Percentiles rank a stretch among this genome's conserved stretches.
These are phyloP conservation scores for Claviceps africana DNA, from an alignment of 2,329 filamentous ascomycete genomes.

Conservation along the genomic window DNA sequence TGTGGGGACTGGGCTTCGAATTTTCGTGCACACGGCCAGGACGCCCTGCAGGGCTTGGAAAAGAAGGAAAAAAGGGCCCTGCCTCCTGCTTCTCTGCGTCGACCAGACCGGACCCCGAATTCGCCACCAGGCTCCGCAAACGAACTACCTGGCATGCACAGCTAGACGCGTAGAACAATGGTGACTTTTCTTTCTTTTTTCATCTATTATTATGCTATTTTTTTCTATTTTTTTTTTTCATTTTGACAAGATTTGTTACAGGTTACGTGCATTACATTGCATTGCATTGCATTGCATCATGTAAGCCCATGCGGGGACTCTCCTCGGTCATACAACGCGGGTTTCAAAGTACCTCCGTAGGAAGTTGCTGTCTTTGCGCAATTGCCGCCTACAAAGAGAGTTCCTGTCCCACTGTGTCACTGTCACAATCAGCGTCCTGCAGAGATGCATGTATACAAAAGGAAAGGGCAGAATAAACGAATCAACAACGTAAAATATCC, in stretches of 20 bases:
- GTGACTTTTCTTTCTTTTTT: no score
- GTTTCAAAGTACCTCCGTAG: not conserved
- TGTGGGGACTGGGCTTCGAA: not conserved
- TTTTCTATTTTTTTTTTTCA: not conserved
- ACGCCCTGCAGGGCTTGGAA: no score
- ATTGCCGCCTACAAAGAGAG: no score
- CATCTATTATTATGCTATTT: not conserved
- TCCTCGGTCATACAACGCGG: not conserved
- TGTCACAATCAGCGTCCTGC: not conserved
- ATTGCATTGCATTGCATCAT: not conserved
- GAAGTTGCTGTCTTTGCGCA: no score
- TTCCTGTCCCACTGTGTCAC: no score
- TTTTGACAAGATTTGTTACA: not conserved
- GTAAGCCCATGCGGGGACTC: not conserved
- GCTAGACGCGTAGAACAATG: not conserved
- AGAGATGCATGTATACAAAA: not conserved
- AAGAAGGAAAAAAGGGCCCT: not conserved
- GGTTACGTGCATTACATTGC: not conserved
- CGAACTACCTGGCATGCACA: not conserved
- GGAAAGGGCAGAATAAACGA: not conserved
- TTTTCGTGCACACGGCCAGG: no score
- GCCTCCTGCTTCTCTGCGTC: not conserved
- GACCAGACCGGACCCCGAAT: no score
- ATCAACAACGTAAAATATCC: not conserved
- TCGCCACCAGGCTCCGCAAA: no score